phyloP scores from a whole-genome alignment of 192 early-diverging fungal species.

The Umbelopsis sp. region DNA sequence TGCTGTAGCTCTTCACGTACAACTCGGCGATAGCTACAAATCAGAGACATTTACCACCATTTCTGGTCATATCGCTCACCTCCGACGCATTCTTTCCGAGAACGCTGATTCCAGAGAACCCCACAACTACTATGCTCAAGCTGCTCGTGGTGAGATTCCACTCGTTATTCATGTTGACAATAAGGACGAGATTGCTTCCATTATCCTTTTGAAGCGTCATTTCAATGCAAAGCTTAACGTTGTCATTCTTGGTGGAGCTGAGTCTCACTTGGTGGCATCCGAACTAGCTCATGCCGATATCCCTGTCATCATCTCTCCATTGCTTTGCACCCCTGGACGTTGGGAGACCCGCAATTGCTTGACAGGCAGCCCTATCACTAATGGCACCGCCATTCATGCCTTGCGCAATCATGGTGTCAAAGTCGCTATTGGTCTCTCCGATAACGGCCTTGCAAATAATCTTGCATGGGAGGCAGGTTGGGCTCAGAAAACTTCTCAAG shows the following conservation, averaged over 20 bases:
- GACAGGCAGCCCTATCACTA: conserved; percentile 54
- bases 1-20: conserved; percentile 61
- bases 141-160: conserved; percentile 53
- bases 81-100: conserved; percentile 46
- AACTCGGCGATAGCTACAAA: conserved; percentile 53
- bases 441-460: conserved; percentile 60
- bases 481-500: conserved; percentile 45
- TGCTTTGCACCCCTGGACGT: conserved; percentile 62
- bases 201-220: conserved; percentile 62
- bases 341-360: conserved; percentile 66
- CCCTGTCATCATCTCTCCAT: conserved; percentile 66
- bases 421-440: conserved; percentile 54
- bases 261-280: conserved; percentile 65
- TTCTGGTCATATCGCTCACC: conserved; percentile 53
- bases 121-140: conserved; percentile 42
- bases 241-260: conserved; percentile 65
- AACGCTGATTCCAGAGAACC: conserved; percentile 26
- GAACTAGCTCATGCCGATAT: conserved; percentile 57
- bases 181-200: conserved; percentile 66
- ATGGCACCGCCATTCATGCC: conserved; percentile 54
- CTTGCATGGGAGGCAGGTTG: conserved; percentile 82
- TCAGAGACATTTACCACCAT: conserved; percentile 48
- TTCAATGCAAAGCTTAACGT: conserved; percentile 48
- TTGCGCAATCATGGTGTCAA: conserved; percentile 64
- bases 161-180: conserved; percentile 50